These are phyloP conservation scores for Rhodotorula diobovata DNA, from an alignment of 768 basidiomycete genomes.

Conservation along the genomic window DNA sequence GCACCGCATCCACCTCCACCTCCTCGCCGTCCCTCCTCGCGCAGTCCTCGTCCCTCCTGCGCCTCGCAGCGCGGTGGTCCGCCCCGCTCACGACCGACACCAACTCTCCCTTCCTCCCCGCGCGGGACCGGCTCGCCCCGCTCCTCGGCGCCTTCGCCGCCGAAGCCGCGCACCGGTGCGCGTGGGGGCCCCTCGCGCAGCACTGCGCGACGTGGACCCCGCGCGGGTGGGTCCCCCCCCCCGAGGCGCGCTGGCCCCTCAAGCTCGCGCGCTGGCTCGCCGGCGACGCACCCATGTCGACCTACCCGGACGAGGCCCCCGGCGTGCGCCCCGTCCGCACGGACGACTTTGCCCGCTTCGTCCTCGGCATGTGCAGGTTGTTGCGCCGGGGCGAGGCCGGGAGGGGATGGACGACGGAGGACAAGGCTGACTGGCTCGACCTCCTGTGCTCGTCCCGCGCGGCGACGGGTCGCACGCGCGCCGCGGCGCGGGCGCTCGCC, in stretches of 20 bases:
- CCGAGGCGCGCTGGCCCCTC: background rate
- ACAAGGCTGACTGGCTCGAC: slow-evolving; percentile 4
- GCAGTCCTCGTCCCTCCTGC: background rate
- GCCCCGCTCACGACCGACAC: no score
- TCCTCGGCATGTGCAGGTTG: background rate
- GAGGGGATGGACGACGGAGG: background rate
- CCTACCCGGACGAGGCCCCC: background rate
- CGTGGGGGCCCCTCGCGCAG: slow-evolving; percentile 13
- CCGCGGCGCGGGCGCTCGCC: background rate
- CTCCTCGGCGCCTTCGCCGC: background rate
- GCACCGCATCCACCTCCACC: background rate
- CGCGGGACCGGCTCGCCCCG: background rate
- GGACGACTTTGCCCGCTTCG: background rate
- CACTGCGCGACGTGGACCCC: background rate
- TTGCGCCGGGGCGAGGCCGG: background rate
- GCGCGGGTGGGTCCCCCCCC: background rate
- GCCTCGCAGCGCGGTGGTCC: background rate
- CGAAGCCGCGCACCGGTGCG: slow-evolving; percentile 3
- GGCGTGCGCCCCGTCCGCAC: background rate
- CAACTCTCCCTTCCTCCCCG: background rate
- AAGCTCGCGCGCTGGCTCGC: slow-evolving; percentile 21
- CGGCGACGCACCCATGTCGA: slow-evolving; percentile 14
- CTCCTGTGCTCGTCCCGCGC: background rate
- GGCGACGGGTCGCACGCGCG: background rate
- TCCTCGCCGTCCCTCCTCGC: background rate